Base-by-base conservation (phyloP, 1,284 basidiomycete species). In the Agaricales sp. region DNA sequence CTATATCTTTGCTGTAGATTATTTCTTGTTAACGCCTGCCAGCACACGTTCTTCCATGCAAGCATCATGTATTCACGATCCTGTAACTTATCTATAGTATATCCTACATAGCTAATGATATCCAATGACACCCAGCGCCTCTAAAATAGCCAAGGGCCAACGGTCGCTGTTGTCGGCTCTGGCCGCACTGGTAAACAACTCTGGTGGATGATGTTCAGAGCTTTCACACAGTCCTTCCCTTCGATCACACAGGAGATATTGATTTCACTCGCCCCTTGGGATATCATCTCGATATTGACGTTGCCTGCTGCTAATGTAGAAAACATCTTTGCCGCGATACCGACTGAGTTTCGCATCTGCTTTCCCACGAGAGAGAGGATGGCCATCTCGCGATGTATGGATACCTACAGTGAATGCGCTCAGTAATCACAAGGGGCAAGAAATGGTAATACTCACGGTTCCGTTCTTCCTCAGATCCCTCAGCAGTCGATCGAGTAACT, bases 201-300 rank as follows among this genome's bases (percentile, higher is more conserved):
- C 61, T 91, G 89, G 67, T 99, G 95, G 50, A 98, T 97, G 54
- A 98, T 68, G 64, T 98, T 98, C 49, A 98, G 75, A n/a, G 95
- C 95, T 68, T 97, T 98, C 60, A 92, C 75, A 0, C 93, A 85
- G 61, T 96, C 90, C 55, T 82, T 78, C 39, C 79, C 79, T 46
- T 90, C 83, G 54, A 99, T 94, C 46, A 99, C 95, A 63, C 89
- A 92, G n/a, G 85, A 90, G 57, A 94, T 93, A 61, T 99, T 99
- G 67, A 99, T 98, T 73, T 99, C 95, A 64, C 88, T 94, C 26
- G 95, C 93, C 20, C 94, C 96, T 62, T 99, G 96, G 56, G 84
- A 88, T 67, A 99, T 98, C 95, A 98, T 98, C 71, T 99, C 95
- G 59, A 99, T 97, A 66, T 99, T 99, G 62, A 99, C 83, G 61